Conservation (phyloP, 805 yeast species). For the Maudiozyma pseudohumilis region DNA sequence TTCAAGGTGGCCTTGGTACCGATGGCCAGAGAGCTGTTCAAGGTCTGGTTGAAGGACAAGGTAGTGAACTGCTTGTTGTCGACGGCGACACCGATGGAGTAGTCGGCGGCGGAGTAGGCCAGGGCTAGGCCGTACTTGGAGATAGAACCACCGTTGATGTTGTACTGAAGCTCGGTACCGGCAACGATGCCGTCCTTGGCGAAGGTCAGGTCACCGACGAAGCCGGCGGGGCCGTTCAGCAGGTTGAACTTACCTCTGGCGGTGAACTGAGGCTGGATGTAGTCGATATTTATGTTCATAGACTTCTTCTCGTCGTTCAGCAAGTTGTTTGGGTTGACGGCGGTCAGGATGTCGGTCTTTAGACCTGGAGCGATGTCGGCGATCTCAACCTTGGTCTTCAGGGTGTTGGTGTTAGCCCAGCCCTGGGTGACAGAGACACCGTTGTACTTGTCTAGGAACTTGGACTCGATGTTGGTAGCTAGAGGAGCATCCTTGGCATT, state of each 20-base stretch:
- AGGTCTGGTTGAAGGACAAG: constrained; percentile 95
- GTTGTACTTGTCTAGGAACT: constrained; percentile 82
- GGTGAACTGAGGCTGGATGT: constrained; percentile 84
- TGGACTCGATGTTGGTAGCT: constrained; percentile 83
- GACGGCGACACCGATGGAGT: constrained; percentile 62
- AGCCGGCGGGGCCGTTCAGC: constrained; percentile 79
- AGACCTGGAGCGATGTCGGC: constrained; percentile 89
- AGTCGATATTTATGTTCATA: constrained; percentile 70
- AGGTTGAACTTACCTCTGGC: constrained; percentile 93
- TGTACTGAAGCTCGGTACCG: constrained; percentile 96
- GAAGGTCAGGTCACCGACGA: constrained; percentile 87
- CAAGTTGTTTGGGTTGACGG: constrained; percentile 75
- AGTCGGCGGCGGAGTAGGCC: constrained; percentile 84
- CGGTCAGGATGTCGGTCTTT: constrained; percentile 83
- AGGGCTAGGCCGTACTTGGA: constrained; percentile 88
- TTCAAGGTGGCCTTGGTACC: constrained; percentile 97
- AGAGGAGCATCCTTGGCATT: constrained; percentile 68
- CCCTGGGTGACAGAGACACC: constrained; percentile 94
- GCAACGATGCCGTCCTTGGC: constrained; percentile 94
- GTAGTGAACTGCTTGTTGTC: constrained; percentile 80
- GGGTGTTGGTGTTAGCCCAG: constrained; percentile 80
- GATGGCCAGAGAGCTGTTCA: constrained; percentile 81
- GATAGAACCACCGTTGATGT: constrained; percentile 83
- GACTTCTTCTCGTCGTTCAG: constrained; percentile 41
- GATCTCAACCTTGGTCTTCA: constrained; percentile 89